phyloP scores from a whole-genome alignment of 2,329 filamentous ascomycete genomes.

The Tolypocladium cylindrosporum region DNA sequence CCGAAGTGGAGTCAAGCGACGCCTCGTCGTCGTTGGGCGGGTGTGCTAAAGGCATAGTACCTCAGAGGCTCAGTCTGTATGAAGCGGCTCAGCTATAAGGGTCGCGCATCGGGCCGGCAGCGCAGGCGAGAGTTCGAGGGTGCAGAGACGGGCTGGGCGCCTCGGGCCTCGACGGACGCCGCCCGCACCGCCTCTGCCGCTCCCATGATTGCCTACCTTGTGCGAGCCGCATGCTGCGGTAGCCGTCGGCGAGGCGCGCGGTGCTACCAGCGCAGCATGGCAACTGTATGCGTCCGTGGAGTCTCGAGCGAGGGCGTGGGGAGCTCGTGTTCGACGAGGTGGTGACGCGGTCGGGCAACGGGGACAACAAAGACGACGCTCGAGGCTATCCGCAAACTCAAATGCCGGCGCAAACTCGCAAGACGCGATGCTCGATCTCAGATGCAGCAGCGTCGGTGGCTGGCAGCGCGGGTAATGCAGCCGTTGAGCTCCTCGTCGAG shows the following conservation, averaged over 20 bases:
- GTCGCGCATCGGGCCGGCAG: background rate
- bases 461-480: background rate
- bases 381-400: background rate
- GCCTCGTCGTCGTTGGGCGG: constrained; percentile 9
- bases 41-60: constrained; percentile 12
- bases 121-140: background rate
- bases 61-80: constrained; percentile 3
- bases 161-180: background rate
- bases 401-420: background rate
- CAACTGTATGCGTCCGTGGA: background rate
- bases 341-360: background rate
- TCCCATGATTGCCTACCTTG: constrained; percentile 4
- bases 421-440: background rate
- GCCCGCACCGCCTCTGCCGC: background rate
- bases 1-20: constrained; percentile 6
- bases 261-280: constrained; percentile 7
- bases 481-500: background rate
- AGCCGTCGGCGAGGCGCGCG: constrained; percentile 2
- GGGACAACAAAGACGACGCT: background rate
- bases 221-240: constrained; percentile 8
- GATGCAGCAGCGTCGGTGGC: background rate
- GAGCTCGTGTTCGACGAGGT: background rate
- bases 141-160: background rate
- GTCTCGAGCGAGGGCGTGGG: background rate
- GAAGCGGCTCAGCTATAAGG: constrained; percentile 5